Base-by-base conservation (phyloP, 2,329 filamentous ascomycete genomes). In the Xylaria digitata region DNA sequence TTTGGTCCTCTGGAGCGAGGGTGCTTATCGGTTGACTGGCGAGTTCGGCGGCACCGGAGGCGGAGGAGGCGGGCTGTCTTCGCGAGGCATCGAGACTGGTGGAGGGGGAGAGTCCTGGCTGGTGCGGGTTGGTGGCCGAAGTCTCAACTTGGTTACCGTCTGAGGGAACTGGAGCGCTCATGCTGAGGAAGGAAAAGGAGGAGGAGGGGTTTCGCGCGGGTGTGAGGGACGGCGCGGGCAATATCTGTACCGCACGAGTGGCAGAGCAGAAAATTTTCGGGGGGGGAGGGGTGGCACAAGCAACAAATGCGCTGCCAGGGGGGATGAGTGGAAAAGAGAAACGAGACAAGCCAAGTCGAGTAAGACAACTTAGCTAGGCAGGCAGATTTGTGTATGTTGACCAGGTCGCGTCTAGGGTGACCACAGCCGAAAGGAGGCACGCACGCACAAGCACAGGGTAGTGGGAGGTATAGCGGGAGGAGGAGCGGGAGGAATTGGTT, bases 31-130 rank as follows among this genome's bases (percentile, higher is more conserved):
- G 87, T 85, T 85, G 85, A 88, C 86, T 74, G 87, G 87, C 79
- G 87, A 89, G 85, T 89, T 89, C 81, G 87, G 86, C 74, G 86
- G 86, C 76, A 85, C 84, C 69, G 86, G 86, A 70, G 87, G 87
- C 66, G 86, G 86, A 73, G 86, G 86, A 74, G 87, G 86, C 63
- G 87, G 87, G 80, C 85, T 88, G 82, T 87, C 83, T 80, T 88
- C 85, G 79, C 86, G 85, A 83, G 85, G 84, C 86, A 88, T 88
- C 82, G 80, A 85, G 81, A 74, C 76, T 73, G 71, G 74, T 73
- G 67, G 78, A 73, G 67, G 76, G 59, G 55, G 74, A 63, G 71
- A 75, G 70, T 68, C 68, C 73, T 72, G 74, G 72, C 65, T 76
- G 73, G 71, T 71, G 70, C 68, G 77, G 71, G 70, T 77, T 75